phyloP scores from a whole-genome alignment of 208 protist genomes.

The Trypanosoma platydactyli region DNA sequence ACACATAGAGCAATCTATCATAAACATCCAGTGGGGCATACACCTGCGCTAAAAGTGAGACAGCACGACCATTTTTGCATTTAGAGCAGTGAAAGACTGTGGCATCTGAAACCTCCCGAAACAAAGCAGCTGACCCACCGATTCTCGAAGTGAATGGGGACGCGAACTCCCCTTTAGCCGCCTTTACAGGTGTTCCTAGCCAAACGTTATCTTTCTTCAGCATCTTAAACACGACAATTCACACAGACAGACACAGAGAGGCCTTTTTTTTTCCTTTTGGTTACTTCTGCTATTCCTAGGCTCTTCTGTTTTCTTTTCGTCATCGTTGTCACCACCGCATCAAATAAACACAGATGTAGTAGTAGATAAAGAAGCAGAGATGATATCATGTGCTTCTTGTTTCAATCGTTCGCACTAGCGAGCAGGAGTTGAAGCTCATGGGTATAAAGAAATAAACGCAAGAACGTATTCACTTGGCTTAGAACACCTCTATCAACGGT shows the following conservation, averaged over 20 bases:
- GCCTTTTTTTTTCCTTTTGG: no score
- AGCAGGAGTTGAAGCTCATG: neutral
- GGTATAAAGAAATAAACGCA: neutral
- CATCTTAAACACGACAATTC: slow-evolving; percentile 6
- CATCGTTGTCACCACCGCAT: neutral
- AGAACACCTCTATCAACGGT: slow-evolving; percentile 71
- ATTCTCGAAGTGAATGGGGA: slow-evolving; percentile 70
- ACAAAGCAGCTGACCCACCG: slow-evolving; percentile 60
- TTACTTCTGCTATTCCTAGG: no score
- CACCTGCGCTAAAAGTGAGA: slow-evolving; percentile 73
- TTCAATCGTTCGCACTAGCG: neutral
- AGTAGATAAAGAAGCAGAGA: neutral
- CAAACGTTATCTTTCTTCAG: slow-evolving; percentile 33
- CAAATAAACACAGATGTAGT: neutral
- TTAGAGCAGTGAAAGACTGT: slow-evolving; percentile 72
- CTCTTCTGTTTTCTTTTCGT: no score
- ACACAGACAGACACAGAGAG: neutral
- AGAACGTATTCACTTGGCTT: neutral
- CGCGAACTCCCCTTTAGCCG: slow-evolving; percentile 33
- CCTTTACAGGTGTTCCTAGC: slow-evolving; percentile 51
- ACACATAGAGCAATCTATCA: slow-evolving; percentile 84
- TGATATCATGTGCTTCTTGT: neutral
- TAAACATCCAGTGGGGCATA: slow-evolving; percentile 76
- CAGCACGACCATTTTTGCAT: slow-evolving; percentile 49
- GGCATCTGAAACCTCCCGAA: slow-evolving; percentile 37